A percentile compares a stretch with the other conserved stretches of the same genome.
Evolutionary conservation across 2,329 filamentous ascomycete genomes (phyloP).

Genomic region (Pseudogymnoascus sp.): DNA sequence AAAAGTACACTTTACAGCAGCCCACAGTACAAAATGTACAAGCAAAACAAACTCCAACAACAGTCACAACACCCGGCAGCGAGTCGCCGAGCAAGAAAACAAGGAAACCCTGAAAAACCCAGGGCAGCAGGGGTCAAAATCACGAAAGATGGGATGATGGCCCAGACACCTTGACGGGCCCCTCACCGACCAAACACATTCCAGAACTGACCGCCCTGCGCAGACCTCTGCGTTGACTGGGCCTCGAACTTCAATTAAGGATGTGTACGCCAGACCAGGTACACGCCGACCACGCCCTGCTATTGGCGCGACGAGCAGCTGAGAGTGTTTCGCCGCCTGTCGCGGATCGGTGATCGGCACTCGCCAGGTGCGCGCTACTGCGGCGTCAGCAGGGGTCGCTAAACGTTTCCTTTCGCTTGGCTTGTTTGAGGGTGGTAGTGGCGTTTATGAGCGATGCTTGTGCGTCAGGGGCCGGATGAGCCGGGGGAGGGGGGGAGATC

Average conservation of each 20-base stretch:
- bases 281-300: neutral
- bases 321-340: neutral
- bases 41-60: neutral
- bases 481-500: neutral
- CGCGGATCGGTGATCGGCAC: neutral
- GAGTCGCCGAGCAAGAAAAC: neutral
- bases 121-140: neutral
- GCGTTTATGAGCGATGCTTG: neutral
- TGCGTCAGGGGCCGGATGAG: neutral
- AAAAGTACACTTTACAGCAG: neutral
- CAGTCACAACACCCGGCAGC: neutral
- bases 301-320: neutral
- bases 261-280: neutral
- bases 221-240: neutral
- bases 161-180: neutral
- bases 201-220: neutral
- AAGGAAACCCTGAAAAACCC: neutral
- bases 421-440: neutral
- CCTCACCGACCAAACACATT: neutral
- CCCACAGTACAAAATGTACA: neutral
- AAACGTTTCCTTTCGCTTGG: neutral
- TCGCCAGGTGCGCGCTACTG: neutral
- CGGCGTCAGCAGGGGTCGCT: neutral
- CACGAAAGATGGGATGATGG: neutral
- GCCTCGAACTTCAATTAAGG: constrained; percentile 5